Evolutionary conservation across 768 basidiomycete genomes (phyloP).

Genomic region (Clitopilus hobsonii): DNA sequence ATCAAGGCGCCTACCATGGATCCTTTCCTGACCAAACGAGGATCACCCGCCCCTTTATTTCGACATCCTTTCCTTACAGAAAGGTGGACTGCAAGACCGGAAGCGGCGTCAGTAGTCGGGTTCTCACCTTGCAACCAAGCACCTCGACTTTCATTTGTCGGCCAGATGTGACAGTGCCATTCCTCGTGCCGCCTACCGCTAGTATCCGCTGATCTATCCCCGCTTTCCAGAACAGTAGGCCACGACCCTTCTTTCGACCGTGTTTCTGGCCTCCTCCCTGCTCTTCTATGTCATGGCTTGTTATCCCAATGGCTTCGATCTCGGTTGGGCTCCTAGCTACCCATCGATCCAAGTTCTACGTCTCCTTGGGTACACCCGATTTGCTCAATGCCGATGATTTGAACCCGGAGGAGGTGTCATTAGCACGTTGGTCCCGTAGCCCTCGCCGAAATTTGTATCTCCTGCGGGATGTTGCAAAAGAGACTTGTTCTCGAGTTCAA

Average conservation of each 20-base stretch:
- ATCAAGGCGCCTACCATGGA: background rate
- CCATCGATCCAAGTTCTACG: conserved; percentile 7
- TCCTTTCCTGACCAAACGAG: conserved; percentile 8
- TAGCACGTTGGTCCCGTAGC: conserved; percentile 20
- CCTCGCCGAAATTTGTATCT: conserved; percentile 33
- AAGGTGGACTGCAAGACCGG: conserved; percentile 34
- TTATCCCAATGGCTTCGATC: conserved; percentile 4
- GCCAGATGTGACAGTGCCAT: conserved; percentile 10
- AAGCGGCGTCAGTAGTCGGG: conserved; percentile 31
- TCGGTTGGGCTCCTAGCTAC: conserved; percentile 1
- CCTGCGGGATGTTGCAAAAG: conserved; percentile 43
- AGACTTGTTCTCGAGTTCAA: conserved; percentile 55
- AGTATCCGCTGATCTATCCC: conserved; percentile 13
- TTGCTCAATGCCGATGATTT: conserved; percentile 2
- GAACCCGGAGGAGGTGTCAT: conserved; percentile 1
- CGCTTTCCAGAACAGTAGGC: conserved; percentile 15
- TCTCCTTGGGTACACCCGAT: conserved; percentile 2
- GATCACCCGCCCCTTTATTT: conserved; percentile 32
- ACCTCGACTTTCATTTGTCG: conserved; percentile 21
- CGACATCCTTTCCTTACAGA: conserved; percentile 33
- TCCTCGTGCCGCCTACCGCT: conserved; percentile 22
- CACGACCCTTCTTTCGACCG: conserved; percentile 15
- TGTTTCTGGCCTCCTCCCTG: conserved; percentile 2
- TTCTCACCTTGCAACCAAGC: conserved; percentile 21
- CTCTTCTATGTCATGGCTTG: conserved; percentile 13